Percentiles rank a stretch among this genome's conserved stretches.
Evolutionary conservation across 208 protist genomes (phyloP).

Genomic region (Crithidia fasciculata): DNA sequence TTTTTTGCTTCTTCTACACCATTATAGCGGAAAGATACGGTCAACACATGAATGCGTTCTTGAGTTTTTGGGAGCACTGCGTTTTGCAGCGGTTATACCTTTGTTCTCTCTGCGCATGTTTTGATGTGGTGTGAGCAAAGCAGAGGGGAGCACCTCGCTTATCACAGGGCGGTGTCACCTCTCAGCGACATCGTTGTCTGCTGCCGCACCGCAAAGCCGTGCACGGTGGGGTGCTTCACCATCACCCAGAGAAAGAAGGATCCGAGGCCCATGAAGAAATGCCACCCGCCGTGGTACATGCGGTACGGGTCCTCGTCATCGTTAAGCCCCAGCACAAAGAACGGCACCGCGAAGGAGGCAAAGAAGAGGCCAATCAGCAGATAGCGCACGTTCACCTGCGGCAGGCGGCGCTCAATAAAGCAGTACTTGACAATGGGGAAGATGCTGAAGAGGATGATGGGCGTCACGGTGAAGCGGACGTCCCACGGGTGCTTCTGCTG

Average conservation of each 20-base stretch:
- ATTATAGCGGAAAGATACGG: too few relatives aligned
- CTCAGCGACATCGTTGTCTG: constrained; percentile 1
- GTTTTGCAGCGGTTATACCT: too few relatives aligned
- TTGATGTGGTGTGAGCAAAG: not conserved
- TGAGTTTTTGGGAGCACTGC: not conserved
- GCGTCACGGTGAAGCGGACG: constrained; percentile 51
- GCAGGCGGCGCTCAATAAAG: constrained; percentile 36
- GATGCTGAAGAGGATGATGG: constrained; percentile 52
- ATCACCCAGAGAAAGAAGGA: constrained; percentile 66
- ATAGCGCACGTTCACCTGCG: constrained; percentile 10
- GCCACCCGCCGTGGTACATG: constrained; percentile 81
- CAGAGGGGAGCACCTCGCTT: not conserved
- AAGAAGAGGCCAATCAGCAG: constrained; percentile 36
- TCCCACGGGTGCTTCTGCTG: constrained; percentile 81
- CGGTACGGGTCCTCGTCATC: constrained; percentile 65
- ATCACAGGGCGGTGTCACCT: constrained; percentile 18
- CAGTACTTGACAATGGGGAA: constrained; percentile 59
- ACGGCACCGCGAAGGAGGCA: constrained; percentile 36
- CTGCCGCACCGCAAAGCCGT: not conserved
- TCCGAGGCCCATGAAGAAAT: constrained; percentile 62
- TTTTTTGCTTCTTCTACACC: too few relatives aligned
- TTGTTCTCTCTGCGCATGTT: too few relatives aligned
- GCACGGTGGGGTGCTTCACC: constrained; percentile 20
- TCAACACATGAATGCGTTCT: not conserved
- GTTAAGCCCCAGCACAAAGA: constrained; percentile 69